Evolutionary conservation across 306 rosid species (phyloP).

Genomic region (Pyrus betulifolia): DNA sequence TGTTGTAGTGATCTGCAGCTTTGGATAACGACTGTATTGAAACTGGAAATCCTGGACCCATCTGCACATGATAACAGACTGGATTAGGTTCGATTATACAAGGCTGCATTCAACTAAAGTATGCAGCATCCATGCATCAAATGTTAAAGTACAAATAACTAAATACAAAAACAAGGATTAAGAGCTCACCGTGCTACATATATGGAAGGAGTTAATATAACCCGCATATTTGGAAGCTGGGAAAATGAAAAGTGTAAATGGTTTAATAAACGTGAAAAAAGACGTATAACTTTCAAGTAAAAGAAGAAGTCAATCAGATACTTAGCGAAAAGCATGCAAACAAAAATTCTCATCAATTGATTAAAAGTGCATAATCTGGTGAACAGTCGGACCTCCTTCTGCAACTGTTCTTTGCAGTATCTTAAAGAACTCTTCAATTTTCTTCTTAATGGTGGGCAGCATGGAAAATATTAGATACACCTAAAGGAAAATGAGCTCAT

Average conservation of each 20-base stretch:
- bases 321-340: neutral
- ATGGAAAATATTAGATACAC: too few species aligned
- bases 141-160: neutral
- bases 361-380: neutral
- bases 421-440: too few species aligned
- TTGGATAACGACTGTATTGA: conserved; percentile 81
- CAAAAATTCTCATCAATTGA: neutral
- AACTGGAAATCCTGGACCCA: conserved; percentile 84
- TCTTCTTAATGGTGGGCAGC: too few species aligned
- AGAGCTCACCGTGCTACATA: conserved; percentile 84
- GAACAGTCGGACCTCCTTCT: too few species aligned
- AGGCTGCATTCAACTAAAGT: neutral
- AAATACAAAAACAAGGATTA: conserved; percentile 1
- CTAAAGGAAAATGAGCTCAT: too few species aligned
- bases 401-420: too few species aligned
- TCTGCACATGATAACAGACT: conserved; percentile 40
- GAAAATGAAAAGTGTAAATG: conserved; percentile 4
- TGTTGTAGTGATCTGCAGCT: conserved; percentile 90
- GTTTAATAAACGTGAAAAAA: neutral
- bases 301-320: neutral
- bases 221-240: conserved; percentile 99
- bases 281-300: neutral
- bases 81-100: neutral
- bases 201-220: conserved; percentile 74
- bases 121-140: neutral